Percentiles rank a stretch among this genome's conserved stretches.
Conservation (phyloP, 139 green algal species). For the Eudorina sp. region DNA sequence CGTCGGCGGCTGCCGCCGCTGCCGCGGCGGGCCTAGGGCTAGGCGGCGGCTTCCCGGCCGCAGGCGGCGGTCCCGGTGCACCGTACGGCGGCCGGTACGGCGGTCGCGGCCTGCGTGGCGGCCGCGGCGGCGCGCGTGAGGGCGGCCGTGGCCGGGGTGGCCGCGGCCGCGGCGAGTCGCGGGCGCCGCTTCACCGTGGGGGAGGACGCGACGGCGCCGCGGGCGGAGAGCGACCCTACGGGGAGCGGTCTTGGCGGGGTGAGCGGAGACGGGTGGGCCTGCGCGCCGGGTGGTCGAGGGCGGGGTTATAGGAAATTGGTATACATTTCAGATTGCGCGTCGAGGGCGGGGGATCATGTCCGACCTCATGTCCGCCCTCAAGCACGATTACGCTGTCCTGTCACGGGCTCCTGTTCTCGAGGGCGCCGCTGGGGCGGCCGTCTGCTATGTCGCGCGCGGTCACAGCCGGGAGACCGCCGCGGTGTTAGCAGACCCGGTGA, state of each 20-base stretch:
- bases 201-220: neutral
- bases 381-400: no score
- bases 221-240: neutral
- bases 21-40: conserved; percentile 5
- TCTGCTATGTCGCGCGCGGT: no score
- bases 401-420: no score
- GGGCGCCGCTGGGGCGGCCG: no score
- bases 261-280: no score
- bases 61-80: neutral
- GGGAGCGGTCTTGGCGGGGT: neutral
- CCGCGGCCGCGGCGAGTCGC: neutral
- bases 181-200: neutral
- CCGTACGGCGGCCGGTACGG: neutral
- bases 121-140: neutral
- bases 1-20: conserved; percentile 2
- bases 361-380: no score
- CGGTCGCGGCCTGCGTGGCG: neutral
- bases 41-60: neutral
- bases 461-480: no score
- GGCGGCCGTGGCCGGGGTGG: neutral
- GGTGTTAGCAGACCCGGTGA: no score
- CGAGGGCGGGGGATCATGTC: no score
- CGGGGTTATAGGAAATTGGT: no score
- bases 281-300: no score
- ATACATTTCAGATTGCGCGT: no score